A percentile compares a stretch with the other conserved stretches of the same genome.
phyloP scores from a whole-genome alignment of 805 yeast genomes.

The Ogataea sp. region DNA sequence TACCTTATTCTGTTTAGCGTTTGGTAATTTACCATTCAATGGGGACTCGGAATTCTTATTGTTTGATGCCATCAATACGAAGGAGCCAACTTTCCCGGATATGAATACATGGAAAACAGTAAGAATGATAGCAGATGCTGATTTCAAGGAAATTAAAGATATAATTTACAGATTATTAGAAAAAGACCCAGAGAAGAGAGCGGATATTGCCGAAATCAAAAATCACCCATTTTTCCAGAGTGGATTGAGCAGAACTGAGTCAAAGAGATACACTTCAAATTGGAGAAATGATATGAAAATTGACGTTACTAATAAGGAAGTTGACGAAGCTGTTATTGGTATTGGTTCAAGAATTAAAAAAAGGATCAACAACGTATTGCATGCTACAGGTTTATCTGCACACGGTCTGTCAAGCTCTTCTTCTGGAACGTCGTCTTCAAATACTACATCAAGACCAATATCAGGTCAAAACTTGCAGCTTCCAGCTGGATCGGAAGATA shows the following conservation, averaged over 20 bases:
- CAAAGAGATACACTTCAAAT: slow-evolving; percentile 19
- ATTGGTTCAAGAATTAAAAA: slow-evolving; percentile 57
- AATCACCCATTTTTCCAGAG: slow-evolving; percentile 55
- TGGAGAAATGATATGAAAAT: slow-evolving; percentile 33
- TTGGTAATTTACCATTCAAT: slow-evolving; percentile 84
- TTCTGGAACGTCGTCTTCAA: neutral
- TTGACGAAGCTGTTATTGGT: slow-evolving; percentile 76
- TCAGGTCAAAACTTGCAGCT: neutral
- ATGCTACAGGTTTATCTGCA: neutral
- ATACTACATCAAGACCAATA: neutral
- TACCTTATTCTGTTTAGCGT: slow-evolving; percentile 77
- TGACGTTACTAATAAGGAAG: slow-evolving; percentile 57
- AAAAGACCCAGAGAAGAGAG: slow-evolving; percentile 63
- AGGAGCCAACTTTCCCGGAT: slow-evolving; percentile 51
- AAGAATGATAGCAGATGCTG: slow-evolving; percentile 12
- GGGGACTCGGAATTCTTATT: slow-evolving; percentile 82
- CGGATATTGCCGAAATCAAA: slow-evolving; percentile 66
- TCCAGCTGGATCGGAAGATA: neutral
- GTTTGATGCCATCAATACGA: slow-evolving; percentile 70
- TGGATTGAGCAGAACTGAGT: slow-evolving; percentile 20
- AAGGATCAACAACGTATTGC: slow-evolving; percentile 22
- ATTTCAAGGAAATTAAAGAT: slow-evolving; percentile 41
- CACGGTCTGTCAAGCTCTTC: neutral
- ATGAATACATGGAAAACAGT: slow-evolving; percentile 20
- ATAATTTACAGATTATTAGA: slow-evolving; percentile 52